Conservation (phyloP, 768 basidiomycete species). For the Rhizopogon rudus region DNA sequence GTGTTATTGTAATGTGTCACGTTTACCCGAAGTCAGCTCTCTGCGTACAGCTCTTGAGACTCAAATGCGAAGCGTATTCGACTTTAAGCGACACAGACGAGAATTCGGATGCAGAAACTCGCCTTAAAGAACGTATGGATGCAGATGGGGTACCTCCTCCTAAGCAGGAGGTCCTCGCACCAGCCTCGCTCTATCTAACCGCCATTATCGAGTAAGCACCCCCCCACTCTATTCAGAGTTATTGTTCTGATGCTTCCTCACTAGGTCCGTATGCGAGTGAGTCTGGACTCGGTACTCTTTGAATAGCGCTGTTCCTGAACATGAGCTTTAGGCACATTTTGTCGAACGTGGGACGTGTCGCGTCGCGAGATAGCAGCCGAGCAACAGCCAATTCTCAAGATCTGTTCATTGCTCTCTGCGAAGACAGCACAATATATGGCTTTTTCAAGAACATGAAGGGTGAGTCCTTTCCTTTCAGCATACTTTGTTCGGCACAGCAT, state of each 20-base stretch:
- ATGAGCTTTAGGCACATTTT: slow-evolving; percentile 63
- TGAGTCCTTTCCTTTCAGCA: slow-evolving; percentile 27
- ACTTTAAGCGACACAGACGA: slow-evolving; percentile 80
- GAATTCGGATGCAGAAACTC: slow-evolving; percentile 58
- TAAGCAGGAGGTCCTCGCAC: slow-evolving; percentile 57
- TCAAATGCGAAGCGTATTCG: slow-evolving; percentile 88
- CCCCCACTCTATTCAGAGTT: slow-evolving; percentile 13
- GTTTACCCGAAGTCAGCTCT: not conserved
- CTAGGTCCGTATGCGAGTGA: slow-evolving; percentile 84
- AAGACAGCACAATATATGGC: slow-evolving; percentile 83
- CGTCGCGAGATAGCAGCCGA: slow-evolving; percentile 80
- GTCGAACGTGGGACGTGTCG: slow-evolving; percentile 78
- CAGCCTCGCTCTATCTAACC: slow-evolving; percentile 85
- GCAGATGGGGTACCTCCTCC: slow-evolving; percentile 47
- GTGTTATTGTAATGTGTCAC: slow-evolving; percentile 4
- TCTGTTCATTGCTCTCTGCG: slow-evolving; percentile 83
- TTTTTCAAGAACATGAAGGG: slow-evolving; percentile 87
- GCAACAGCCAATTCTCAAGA: slow-evolving; percentile 73
- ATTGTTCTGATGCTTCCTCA: slow-evolving; percentile 21
- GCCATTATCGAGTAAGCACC: slow-evolving; percentile 85
- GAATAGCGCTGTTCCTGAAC: slow-evolving; percentile 3
- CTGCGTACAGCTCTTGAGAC: slow-evolving; percentile 56
- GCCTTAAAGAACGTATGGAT: slow-evolving; percentile 58
- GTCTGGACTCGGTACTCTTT: slow-evolving; percentile 22
- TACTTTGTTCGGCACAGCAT: slow-evolving; percentile 1